These are phyloP conservation scores for Cytospora leucostoma DNA, from an alignment of 2,329 filamentous ascomycete genomes.

Conservation along the genomic window DNA sequence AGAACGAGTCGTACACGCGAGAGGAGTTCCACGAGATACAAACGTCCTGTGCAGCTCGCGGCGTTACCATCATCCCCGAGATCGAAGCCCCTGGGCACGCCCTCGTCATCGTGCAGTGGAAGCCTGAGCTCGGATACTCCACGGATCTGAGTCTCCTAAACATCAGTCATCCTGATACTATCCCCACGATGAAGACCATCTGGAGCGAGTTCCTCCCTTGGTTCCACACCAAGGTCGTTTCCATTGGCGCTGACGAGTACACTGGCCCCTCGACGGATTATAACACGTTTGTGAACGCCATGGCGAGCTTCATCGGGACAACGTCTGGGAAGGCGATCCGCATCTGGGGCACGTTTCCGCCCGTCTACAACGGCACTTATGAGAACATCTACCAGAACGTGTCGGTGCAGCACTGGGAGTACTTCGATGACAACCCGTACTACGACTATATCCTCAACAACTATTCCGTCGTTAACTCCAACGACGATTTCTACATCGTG, in stretches of 20 bases:
- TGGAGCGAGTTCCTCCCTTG: slow-evolving; percentile 56
- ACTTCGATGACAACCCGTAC: slow-evolving; percentile 53
- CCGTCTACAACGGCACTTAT: slow-evolving; percentile 34
- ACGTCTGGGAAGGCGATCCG: slow-evolving; percentile 47
- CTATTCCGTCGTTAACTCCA: slow-evolving; percentile 55
- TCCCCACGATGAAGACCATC: slow-evolving; percentile 54
- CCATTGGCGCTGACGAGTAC: slow-evolving; percentile 60
- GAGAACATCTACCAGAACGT: slow-evolving; percentile 46
- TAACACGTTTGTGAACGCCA: slow-evolving; percentile 54
- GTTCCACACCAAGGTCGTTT: slow-evolving; percentile 57
- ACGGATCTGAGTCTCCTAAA: slow-evolving; percentile 54
- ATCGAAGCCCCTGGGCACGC: slow-evolving; percentile 62
- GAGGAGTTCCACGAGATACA: slow-evolving; percentile 56
- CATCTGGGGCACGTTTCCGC: slow-evolving; percentile 60
- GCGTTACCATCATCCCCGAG: slow-evolving; percentile 60
- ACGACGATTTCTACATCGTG: slow-evolving; percentile 54
- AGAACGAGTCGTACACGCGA: slow-evolving; percentile 57
- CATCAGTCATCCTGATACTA: slow-evolving; percentile 55
- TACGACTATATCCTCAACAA: slow-evolving; percentile 45
- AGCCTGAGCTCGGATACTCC: slow-evolving; percentile 53
- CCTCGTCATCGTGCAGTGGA: slow-evolving; percentile 60
- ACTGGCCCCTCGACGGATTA: slow-evolving; percentile 49
- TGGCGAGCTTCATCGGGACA: slow-evolving; percentile 48
- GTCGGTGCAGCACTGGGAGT: slow-evolving; percentile 58
- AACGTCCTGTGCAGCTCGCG: slow-evolving; percentile 51